Percentiles rank a stretch among this genome's conserved stretches.
Conservation (phyloP, 495 filamentous ascomycete genomes). For the Daldinia bambusicola region DNA sequence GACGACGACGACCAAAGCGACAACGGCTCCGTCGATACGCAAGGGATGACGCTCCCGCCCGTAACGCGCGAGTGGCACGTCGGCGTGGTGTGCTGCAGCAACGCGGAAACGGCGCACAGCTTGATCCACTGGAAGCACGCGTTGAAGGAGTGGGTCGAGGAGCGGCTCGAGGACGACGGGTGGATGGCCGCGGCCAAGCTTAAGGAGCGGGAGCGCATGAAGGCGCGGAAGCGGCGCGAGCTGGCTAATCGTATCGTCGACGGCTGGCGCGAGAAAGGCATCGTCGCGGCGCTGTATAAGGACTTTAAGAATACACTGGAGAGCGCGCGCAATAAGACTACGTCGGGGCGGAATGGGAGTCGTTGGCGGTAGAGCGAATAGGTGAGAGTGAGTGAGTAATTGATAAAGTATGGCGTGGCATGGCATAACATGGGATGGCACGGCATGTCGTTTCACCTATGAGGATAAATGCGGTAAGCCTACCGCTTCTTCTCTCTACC, state of each 20-base stretch:
- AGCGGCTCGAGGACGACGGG: conserved; percentile 66
- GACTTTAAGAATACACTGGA: conserved; percentile 54
- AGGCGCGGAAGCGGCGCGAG: conserved; percentile 63
- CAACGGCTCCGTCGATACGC: conserved; percentile 51
- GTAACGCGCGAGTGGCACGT: conserved; percentile 54
- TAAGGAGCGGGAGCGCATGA: conserved; percentile 53
- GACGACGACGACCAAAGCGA: conserved; percentile 38
- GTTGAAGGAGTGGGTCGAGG: conserved; percentile 75
- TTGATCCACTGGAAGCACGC: conserved; percentile 80
- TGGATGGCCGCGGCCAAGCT: conserved; percentile 56
- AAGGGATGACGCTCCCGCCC: conserved; percentile 46
- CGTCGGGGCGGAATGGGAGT: conserved; percentile 34
- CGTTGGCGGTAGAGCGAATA: not conserved
- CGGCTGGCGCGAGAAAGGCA: conserved; percentile 46
- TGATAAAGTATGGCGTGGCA: not conserved
- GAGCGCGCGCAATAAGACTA: conserved; percentile 49
- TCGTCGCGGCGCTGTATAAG: conserved; percentile 46
- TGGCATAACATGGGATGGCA: not conserved
- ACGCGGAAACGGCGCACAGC: conserved; percentile 74
- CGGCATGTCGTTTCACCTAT: too few relatives aligned
- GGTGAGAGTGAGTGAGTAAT: too few relatives aligned
- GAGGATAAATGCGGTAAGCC: not conserved
- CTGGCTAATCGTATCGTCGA: conserved; percentile 61
- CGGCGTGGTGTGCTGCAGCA: conserved; percentile 66
- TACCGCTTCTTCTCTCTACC: not conserved